Conservation (phyloP, 75 land plant species). For the Picea glauca region DNA sequence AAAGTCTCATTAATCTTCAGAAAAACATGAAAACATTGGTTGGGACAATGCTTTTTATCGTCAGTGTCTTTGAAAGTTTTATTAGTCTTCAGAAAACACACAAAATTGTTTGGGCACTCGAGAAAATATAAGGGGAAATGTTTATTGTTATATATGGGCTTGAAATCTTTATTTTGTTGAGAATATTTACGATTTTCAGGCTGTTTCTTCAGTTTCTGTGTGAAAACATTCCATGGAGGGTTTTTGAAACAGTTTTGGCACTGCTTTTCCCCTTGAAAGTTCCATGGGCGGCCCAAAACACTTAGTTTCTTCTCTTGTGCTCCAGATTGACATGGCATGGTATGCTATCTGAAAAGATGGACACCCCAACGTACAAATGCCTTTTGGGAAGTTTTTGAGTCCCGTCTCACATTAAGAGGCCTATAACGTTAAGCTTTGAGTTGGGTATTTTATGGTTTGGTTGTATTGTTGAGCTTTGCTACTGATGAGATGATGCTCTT, state of each 20-base stretch:
- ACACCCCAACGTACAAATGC: not conserved
- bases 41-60: too few species aligned
- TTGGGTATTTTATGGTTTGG: constrained; percentile 4
- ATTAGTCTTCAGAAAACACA: too few species aligned
- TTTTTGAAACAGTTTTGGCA: not conserved
- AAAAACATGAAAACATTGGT: too few species aligned
- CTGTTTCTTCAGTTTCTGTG: not conserved
- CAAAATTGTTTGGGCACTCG: too few species aligned
- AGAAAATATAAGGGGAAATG: too few species aligned
- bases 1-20: too few species aligned
- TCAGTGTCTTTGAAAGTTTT: too few species aligned
- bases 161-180: not conserved
- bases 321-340: not conserved
- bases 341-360: not conserved
- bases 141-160: too few species aligned
- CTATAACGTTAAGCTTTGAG: not conserved
- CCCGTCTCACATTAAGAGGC: not conserved
- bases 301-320: not conserved
- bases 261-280: too few species aligned
- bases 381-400: not conserved
- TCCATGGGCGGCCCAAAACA: not conserved
- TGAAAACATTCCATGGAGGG: not conserved
- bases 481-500: constrained; percentile 10
- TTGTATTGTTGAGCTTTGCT: constrained; percentile 12
- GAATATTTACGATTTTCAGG: not conserved